Conservation (phyloP, 208 protist species). For the Blastocrithidia nonstop region DNA sequence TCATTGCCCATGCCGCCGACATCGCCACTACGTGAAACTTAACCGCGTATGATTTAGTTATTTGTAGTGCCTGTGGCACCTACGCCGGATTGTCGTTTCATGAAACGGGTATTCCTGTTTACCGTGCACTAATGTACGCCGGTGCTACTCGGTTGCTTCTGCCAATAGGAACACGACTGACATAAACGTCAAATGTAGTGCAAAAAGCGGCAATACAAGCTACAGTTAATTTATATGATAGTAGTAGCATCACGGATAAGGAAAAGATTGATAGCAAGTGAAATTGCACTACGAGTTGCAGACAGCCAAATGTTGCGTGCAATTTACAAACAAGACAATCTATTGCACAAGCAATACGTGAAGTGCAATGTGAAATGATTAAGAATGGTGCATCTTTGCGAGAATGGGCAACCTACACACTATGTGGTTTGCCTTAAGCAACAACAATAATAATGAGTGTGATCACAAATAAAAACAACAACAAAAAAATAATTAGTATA, state of each 20-base stretch:
- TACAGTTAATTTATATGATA: no score
- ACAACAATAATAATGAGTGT: background rate
- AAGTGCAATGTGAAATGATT: conserved; percentile 3
- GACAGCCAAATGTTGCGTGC: background rate
- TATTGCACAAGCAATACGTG: conserved; percentile 4
- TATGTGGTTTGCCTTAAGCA: conserved; percentile 13
- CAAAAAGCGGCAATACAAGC: no score
- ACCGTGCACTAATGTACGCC: conserved; percentile 39
- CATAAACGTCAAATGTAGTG: no score
- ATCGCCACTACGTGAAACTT: conserved; percentile 27
- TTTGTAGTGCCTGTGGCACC: conserved; percentile 23
- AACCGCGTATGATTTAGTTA: conserved; percentile 13
- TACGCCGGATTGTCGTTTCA: conserved; percentile 33
- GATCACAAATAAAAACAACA: no score
- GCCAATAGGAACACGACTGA: conserved; percentile 3
- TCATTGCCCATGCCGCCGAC: conserved; percentile 16
- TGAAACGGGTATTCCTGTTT: conserved; percentile 40
- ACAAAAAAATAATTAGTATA: no score
- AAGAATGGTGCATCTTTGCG: conserved; percentile 2
- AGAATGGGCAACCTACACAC: conserved; percentile 16
- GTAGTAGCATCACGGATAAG: no score
- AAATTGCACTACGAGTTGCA: no score
- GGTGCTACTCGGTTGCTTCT: conserved; percentile 25
- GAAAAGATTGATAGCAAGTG: no score
- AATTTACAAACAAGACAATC: background rate